Base-by-base conservation (phyloP, 257 asterid genomes). In the Voacanga thouarsii region DNA sequence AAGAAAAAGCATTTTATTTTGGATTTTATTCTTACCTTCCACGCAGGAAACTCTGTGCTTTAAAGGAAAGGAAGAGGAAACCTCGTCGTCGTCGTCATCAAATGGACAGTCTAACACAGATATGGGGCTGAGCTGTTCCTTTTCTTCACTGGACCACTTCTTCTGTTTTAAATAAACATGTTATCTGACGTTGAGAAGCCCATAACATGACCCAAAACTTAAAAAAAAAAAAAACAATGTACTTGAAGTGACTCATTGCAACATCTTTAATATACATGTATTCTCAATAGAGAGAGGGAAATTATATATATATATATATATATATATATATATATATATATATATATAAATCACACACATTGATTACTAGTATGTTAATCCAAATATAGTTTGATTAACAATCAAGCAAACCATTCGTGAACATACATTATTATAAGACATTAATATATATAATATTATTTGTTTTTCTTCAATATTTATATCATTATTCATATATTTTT, bases 101-200 rank as follows among this genome's bases (percentile, higher is more conserved):
- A 95, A 95, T 30, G 94, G 96, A 71, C 94, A 88, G 55, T 90
- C 98, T 63, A 95, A 76, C 78, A 90, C 89, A 16, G 97, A 95
- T 1, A 95, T 92, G 8, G 99, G 99, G 82, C 99, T 95, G 18
- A 84, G 86, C 64, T 93, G 99, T 80, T 95, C 96, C 86, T 90
- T 94, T 74, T 85, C 96, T 76, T 85, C 92, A 70, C 78, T 89
- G 69, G 81, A 59, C 89, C 92, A 89, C 43, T 83, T 81, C 85
- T 87, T 87, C 90, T 85, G 88, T 78, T 79, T n/a, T 74, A 26
- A 70, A 70, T 67, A 44, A 75, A 64, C 56, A 66, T 75, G 26
- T 50, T 51, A 53, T 37, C 24, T 19, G 21, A 0, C 44, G 0
- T 41, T 23, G 3, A 14, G 23, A 18, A 3, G 10, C 61, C 24